phyloP scores from a whole-genome alignment of 1,139 yeast genomes.

The Blastobotrys illinoisensis region DNA sequence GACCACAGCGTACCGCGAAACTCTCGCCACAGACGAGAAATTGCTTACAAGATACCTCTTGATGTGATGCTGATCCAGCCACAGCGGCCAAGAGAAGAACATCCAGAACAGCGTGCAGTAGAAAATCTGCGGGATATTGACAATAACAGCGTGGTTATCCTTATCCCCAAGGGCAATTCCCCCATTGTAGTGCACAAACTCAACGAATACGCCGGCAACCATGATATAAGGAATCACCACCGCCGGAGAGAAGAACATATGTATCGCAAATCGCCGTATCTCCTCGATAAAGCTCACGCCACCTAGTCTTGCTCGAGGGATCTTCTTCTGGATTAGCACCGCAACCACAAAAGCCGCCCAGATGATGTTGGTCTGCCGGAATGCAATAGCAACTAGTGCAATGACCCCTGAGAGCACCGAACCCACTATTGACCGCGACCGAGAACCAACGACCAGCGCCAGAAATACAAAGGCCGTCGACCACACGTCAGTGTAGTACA shows the following conservation, averaged over 20 bases:
- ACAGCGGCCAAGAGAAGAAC: conserved; percentile 57
- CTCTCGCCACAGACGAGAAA: conserved; percentile 23
- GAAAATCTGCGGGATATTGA: conserved; percentile 76
- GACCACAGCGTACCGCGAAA: conserved; percentile 21
- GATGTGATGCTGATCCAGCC: conserved; percentile 23
- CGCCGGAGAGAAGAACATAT: background rate
- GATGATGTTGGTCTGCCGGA: conserved; percentile 86
- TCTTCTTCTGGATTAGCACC: conserved; percentile 9
- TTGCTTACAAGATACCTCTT: conserved; percentile 29
- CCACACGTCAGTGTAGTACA: conserved; percentile 94
- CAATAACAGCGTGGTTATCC: conserved; percentile 65
- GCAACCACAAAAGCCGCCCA: conserved; percentile 66
- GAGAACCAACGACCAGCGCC: conserved; percentile 39
- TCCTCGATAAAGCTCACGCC: conserved; percentile 5
- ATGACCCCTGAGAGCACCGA: conserved; percentile 21
- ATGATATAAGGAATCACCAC: conserved; percentile 45
- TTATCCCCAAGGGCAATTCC: conserved; percentile 87
- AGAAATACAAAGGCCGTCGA: conserved; percentile 62
- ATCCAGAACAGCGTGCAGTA: conserved; percentile 65
- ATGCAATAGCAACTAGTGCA: conserved; percentile 41
- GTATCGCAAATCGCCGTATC: conserved; percentile 3
- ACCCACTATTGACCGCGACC: conserved; percentile 6
- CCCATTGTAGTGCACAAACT: conserved; percentile 58
- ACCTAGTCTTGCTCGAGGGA: background rate
- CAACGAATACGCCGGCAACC: conserved; percentile 48